These are phyloP conservation scores for Biancaea sappan DNA, from an alignment of 306 rosid genomes.

Conservation along the genomic window DNA sequence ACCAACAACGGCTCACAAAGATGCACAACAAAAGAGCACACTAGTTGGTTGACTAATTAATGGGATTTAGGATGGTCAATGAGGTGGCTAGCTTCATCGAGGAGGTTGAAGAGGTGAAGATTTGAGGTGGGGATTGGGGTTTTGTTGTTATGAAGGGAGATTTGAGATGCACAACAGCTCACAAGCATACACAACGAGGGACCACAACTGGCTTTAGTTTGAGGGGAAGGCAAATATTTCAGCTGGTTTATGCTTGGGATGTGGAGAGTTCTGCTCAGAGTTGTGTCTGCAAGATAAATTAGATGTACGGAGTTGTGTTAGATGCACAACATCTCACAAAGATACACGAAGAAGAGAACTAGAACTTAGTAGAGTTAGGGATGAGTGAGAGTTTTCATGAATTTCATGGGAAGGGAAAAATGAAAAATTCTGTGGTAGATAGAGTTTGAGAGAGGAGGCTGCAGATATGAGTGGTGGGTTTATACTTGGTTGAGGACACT, in stretches of 20 bases:
- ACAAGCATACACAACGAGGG: not conserved
- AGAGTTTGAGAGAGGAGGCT: constrained; percentile 5
- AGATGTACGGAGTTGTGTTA: no score
- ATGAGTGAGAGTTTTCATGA: not conserved
- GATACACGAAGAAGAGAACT: not conserved
- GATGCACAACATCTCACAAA: not conserved
- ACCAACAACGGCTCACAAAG: not conserved
- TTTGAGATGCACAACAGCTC: no score
- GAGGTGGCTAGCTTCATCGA: not conserved
- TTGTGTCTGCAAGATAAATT: no score
- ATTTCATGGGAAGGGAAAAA: no score
- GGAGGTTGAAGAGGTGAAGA: no score
- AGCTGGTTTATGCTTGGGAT: no score
- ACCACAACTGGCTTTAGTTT: not conserved
- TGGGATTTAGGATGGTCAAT: not conserved
- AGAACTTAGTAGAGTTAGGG: not conserved
- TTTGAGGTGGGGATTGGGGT: no score
- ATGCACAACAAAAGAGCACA: not conserved
- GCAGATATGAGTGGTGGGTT: not conserved
- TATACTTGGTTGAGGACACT: constrained; percentile 14
- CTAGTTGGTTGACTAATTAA: not conserved
- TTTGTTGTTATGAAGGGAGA: no score
- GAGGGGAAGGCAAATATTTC: not conserved
- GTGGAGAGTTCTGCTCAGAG: no score
- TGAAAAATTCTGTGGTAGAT: not conserved